These are phyloP conservation scores for Babesia sp. DNA, from an alignment of 169 alveolate genomes.

Conservation along the genomic window DNA sequence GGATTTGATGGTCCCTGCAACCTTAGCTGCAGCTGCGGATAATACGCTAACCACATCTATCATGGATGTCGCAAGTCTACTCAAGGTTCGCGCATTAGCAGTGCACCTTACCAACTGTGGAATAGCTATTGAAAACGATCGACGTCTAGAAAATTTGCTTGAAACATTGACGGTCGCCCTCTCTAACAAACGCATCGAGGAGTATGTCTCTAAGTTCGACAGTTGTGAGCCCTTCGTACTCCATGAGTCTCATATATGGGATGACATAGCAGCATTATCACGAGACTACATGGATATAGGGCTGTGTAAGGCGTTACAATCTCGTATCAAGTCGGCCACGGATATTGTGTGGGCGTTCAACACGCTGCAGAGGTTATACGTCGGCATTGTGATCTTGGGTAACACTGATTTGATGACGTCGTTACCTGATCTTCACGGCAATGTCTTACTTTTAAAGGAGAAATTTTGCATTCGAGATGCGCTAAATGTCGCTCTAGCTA, in stretches of 20 bases:
- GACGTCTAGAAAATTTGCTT: background rate
- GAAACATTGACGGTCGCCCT: background rate
- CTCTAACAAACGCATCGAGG: background rate
- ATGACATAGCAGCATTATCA: background rate
- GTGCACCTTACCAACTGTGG: conserved; percentile 20
- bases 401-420: background rate
- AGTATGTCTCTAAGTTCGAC: conserved; percentile 5
- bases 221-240: background rate
- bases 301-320: background rate
- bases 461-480: conserved; percentile 22
- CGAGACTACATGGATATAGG: background rate
- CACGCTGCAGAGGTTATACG: conserved; percentile 20
- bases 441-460: background rate
- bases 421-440: conserved; percentile 9
- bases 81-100: conserved; percentile 1
- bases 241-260: conserved; percentile 10
- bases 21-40: background rate
- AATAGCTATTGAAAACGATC: background rate
- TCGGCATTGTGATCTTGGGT: background rate
- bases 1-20: background rate
- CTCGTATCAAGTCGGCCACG: conserved; percentile 6
- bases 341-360: conserved; percentile 30
- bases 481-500: conserved; percentile 11
- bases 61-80: conserved; percentile 17
- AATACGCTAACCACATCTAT: background rate